Evolutionary conservation across 345 rosid genomes (phyloP).

Genomic region (Turritis glabra): DNA sequence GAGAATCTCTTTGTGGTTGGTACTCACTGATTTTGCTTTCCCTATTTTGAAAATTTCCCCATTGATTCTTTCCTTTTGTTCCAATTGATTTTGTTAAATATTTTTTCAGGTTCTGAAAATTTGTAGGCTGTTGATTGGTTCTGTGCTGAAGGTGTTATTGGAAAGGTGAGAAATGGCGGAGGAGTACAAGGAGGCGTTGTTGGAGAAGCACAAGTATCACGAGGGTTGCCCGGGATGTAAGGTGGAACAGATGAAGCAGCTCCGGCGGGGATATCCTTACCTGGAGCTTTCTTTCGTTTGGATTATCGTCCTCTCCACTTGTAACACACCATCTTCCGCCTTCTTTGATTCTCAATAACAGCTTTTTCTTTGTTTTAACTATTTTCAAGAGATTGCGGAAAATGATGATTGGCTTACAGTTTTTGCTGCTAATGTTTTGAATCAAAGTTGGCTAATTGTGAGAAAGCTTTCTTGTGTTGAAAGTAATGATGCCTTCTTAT

Average conservation of each 20-base stretch:
- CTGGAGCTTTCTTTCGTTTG: conserved; percentile 61
- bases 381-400: not conserved
- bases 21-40: conserved; percentile 4
- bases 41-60: not conserved
- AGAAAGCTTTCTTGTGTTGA: conserved; percentile 19
- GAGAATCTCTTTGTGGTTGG: conserved; percentile 33
- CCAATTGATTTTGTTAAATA: no score
- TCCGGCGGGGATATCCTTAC: conserved; percentile 56
- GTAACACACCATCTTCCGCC: conserved; percentile 37
- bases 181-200: conserved; percentile 35
- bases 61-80: not conserved
- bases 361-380: not conserved
- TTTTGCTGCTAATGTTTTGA: not conserved
- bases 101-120: no score
- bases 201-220: conserved; percentile 25
- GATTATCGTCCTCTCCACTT: conserved; percentile 67
- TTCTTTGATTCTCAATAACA: not conserved
- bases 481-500: conserved; percentile 26
- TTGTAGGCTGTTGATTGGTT: no score
- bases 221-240: conserved; percentile 64
- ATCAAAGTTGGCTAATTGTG: not conserved
- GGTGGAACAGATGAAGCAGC: conserved; percentile 59
- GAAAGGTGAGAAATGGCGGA: conserved; percentile 32
- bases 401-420: not conserved
- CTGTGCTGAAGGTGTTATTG: not conserved